phyloP scores from a whole-genome alignment of 495 filamentous ascomycete species.

The Penicillium desertorum region DNA sequence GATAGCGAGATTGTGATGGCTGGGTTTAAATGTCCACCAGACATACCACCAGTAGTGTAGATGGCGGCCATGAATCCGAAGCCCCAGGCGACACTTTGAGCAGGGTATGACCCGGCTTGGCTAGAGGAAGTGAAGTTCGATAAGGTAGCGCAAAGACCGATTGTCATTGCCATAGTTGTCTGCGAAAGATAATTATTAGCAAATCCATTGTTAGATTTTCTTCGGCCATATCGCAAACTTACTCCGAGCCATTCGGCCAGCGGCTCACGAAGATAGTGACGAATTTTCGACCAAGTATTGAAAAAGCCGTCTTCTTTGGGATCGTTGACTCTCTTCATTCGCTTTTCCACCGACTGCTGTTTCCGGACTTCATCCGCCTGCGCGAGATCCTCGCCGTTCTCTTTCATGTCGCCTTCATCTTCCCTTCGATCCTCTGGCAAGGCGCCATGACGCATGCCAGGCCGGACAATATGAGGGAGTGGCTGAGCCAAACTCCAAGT shows the following conservation, averaged over 20 bases:
- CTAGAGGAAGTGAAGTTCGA: constrained; percentile 7
- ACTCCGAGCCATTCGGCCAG: constrained; percentile 33
- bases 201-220: neutral
- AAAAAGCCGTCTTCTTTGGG: constrained; percentile 18
- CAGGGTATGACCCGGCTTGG: constrained; percentile 15
- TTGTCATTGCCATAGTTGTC: constrained; percentile 25
- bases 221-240: constrained; percentile 5
- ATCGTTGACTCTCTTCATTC: neutral
- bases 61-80: constrained; percentile 54
- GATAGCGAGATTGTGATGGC: constrained; percentile 56
- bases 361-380: neutral
- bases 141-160: constrained; percentile 26
- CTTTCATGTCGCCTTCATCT: neutral
- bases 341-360: neutral
- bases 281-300: constrained; percentile 25
- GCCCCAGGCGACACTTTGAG: constrained; percentile 30
- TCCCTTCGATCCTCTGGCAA: constrained; percentile 16
- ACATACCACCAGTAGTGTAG: constrained; percentile 52
- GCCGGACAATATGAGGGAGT: constrained; percentile 16
- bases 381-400: neutral
- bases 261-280: constrained; percentile 21
- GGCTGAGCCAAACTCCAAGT: constrained; percentile 13
- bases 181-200: neutral
- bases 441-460: constrained; percentile 19
- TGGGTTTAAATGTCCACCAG: constrained; percentile 58